Evolutionary conservation across 805 yeast genomes (phyloP).

Genomic region (Saturnispora halmiae): DNA sequence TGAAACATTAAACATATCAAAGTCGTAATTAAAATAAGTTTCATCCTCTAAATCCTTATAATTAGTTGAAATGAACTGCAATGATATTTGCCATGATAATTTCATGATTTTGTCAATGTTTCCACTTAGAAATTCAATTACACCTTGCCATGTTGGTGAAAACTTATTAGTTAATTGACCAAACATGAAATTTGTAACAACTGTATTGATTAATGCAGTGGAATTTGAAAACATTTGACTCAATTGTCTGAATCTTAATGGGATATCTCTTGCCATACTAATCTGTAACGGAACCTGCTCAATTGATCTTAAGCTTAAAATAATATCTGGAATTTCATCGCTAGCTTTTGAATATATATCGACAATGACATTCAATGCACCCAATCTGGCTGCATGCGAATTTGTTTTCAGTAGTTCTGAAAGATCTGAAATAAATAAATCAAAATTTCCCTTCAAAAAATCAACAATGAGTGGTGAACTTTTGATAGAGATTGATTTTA

Average conservation of each 20-base stretch:
- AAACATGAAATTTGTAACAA: conserved; percentile 42
- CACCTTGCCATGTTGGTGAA: conserved; percentile 81
- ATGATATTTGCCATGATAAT: conserved; percentile 48
- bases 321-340: conserved; percentile 18
- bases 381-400: conserved; percentile 40
- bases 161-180: conserved; percentile 71
- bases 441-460: conserved; percentile 8
- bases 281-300: conserved; percentile 70
- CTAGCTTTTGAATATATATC: conserved; percentile 31
- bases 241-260: conserved; percentile 55
- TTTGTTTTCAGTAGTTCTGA: conserved; percentile 38
- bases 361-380: conserved; percentile 35
- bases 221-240: conserved; percentile 32
- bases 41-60: conserved; percentile 15
- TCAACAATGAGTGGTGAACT: conserved; percentile 6
- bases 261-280: conserved; percentile 63
- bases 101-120: conserved; percentile 35
- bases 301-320: conserved; percentile 42
- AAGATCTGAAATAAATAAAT: conserved; percentile 19
- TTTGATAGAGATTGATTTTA: conserved; percentile 11
- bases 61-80: conserved; percentile 26
- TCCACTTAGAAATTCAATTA: conserved; percentile 47
- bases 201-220: conserved; percentile 21
- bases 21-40: conserved; percentile 16
- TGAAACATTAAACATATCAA: conserved; percentile 6